Evolutionary conservation across 2,329 filamentous ascomycete genomes (phyloP).

Genomic region (Fonsecaea erecta): DNA sequence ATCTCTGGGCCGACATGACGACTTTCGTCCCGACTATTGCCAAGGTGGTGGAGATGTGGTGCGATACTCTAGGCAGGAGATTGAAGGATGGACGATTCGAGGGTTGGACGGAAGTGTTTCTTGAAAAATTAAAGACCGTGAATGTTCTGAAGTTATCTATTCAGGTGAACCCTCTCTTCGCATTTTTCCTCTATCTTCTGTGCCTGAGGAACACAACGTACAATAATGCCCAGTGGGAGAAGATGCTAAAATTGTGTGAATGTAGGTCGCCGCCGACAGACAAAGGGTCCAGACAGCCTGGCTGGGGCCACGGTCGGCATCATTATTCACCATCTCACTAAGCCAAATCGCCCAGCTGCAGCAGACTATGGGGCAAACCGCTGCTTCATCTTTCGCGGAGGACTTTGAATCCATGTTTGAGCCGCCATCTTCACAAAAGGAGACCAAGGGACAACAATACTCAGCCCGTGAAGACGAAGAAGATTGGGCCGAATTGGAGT

Average conservation of each 20-base stretch:
- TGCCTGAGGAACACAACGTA: neutral
- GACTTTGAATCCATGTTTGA: constrained; percentile 20
- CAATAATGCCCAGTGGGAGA: neutral
- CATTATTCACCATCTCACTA: constrained; percentile 10
- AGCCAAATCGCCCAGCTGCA: constrained; percentile 3
- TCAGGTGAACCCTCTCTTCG: constrained; percentile 3
- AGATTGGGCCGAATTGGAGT: constrained; percentile 15
- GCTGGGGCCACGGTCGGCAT: neutral
- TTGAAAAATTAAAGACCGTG: constrained; percentile 10
- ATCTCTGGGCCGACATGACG: constrained; percentile 12
- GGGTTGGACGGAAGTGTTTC: constrained; percentile 16
- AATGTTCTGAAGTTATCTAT: constrained; percentile 8
- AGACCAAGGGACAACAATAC: neutral
- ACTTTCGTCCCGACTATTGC: constrained; percentile 13
- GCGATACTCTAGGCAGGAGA: constrained; percentile 5
- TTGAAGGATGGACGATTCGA: constrained; percentile 16
- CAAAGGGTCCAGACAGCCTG: constrained; percentile 12
- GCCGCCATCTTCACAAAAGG: neutral
- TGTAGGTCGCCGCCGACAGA: constrained; percentile 1
- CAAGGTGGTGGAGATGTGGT: constrained; percentile 13
- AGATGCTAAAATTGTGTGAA: neutral
- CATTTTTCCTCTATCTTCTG: no score
- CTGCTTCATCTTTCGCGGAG: constrained; percentile 1
- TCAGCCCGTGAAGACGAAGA: constrained; percentile 8
- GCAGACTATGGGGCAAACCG: neutral